Evolutionary conservation across 495 filamentous ascomycete species (phyloP), one percentile per base, ranked within the genome.

Genomic region (Podospora pseudoanserina): DNA sequence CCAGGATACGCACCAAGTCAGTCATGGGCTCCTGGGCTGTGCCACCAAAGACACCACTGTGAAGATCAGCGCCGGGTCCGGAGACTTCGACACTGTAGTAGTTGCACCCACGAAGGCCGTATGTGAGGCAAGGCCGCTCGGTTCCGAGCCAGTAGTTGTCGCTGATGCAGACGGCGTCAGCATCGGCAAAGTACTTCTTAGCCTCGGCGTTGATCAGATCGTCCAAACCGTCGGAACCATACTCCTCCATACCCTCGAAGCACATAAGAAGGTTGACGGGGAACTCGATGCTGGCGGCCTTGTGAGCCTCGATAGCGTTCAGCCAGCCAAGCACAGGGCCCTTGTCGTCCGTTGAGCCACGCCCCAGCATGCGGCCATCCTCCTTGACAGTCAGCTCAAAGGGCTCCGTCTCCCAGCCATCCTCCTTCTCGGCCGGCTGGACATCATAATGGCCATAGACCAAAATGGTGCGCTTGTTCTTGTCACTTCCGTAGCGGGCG

Each of bases 81-180:
- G 88, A 90, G 64, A 99, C 81, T 75, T 91, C 89, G 68, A 99
- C 77, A 67, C 88, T 90, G 84, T 98, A 99, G 85, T 98, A 98
- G 79, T 93, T 97, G 87, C 91, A 94, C 15, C 95, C 95, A 57
- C 95, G 91, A n/a, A 99, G 88, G 56, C 96, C 96, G 78, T 99
- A 99, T 13, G 96, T 98, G 66, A 99, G 80, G 73, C 96, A 99
- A 2, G 96, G 96, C 80, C 96, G 96, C 86, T 98, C 92, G 6
- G 95, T 97, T 44, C 95, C 95, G 18, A 99, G 89, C 96, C 96
- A 99, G 88, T 99, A 99, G 84, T 99, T 99, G 80, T 99, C 96
- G 62, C 92, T 96, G 74, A 99, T 99, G 83, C 96, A 98, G 20
- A 97, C 94, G 5, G 94, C 96, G 69, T 99, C 96, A 5, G 92